phyloP scores from a whole-genome alignment of 139 green algal species.

The Chlamydomonas sphaeroides region DNA sequence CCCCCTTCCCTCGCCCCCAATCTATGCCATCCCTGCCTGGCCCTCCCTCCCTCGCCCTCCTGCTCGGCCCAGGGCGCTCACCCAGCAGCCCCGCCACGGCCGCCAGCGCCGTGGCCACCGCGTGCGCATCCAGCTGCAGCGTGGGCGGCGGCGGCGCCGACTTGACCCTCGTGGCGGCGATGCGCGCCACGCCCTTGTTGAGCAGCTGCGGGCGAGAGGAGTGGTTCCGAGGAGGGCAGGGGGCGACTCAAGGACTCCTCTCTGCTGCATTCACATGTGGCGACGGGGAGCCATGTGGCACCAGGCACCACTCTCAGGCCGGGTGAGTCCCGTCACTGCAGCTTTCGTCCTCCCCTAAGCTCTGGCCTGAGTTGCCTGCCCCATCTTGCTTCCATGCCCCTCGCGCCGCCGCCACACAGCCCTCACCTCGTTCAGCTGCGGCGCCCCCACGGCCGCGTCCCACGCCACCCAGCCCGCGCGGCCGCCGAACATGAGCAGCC shows the following conservation, averaged over 20 bases:
- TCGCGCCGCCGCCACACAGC: too few species aligned
- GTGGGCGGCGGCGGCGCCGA: not conserved
- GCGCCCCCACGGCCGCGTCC: not conserved
- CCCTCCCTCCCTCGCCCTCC: too few species aligned
- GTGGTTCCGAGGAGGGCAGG: too few species aligned
- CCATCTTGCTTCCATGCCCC: not conserved
- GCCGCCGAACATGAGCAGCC: not conserved
- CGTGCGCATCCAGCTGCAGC: not conserved
- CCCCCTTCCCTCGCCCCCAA: too few species aligned
- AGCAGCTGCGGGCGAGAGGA: not conserved
- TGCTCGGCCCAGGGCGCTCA: too few species aligned
- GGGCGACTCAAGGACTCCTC: too few species aligned
- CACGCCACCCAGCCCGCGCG: not conserved
- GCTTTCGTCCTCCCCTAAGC: too few species aligned
- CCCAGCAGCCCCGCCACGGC: slow-evolving; percentile 6
- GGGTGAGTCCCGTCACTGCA: too few species aligned
- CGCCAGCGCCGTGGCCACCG: not conserved
- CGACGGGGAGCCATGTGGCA: too few species aligned
- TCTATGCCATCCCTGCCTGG: too few species aligned
- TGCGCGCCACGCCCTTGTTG: not conserved
- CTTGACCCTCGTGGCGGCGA: not conserved
- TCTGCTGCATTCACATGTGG: too few species aligned
- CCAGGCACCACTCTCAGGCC: not conserved
- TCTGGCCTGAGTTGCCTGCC: not conserved
- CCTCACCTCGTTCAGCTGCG: slow-evolving; percentile 11